Conservation (phyloP, 352 stramenopile genomes). For the Blastocystis sp. region DNA sequence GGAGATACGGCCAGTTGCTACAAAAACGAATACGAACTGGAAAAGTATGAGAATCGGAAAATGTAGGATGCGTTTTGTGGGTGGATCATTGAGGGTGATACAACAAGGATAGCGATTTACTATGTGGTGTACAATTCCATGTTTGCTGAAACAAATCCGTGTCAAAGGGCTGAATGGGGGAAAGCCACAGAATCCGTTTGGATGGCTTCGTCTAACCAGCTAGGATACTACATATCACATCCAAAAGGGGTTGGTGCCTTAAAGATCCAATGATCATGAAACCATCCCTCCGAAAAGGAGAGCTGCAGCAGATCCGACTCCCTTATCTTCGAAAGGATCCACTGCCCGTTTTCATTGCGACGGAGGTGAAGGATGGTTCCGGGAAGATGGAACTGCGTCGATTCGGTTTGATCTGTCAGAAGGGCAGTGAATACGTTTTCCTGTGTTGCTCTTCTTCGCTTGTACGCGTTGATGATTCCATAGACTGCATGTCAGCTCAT, state of each 20-base stretch:
- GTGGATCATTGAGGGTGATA: too few relatives aligned
- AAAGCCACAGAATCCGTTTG: too few relatives aligned
- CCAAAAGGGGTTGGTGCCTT: not conserved
- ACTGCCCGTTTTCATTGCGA: not conserved
- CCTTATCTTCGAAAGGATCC: not conserved
- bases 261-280: not conserved
- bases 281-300: not conserved
- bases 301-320: not conserved
- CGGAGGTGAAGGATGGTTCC: not conserved
- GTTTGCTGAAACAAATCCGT: too few relatives aligned
- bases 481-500: not conserved
- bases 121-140: too few relatives aligned
- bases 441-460: not conserved
- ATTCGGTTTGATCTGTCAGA: not conserved
- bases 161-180: too few relatives aligned
- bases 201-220: not conserved
- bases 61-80: not conserved
- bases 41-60: slow-evolving; percentile 16
- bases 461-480: not conserved
- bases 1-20: not conserved
- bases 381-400: not conserved
- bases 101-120: too few relatives aligned
- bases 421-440: not conserved
- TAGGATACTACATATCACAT: not conserved
- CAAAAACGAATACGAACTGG: slow-evolving; percentile 31